These are phyloP conservation scores for Plasmodium chabaudi DNA, from an alignment of 169 alveolate genomes.

Conservation along the genomic window DNA sequence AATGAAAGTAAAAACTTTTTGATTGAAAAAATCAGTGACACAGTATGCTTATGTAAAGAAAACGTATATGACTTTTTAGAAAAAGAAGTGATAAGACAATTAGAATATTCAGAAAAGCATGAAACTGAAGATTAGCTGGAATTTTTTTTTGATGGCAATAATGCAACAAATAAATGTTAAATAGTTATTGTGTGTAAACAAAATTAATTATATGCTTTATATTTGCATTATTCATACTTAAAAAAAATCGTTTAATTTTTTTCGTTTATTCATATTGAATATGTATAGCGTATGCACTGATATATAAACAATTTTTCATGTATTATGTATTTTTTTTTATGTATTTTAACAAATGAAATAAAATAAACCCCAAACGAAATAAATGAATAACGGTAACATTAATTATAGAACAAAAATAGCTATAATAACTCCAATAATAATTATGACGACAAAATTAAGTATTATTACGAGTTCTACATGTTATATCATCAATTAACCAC, in stretches of 20 bases:
- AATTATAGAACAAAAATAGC: no score
- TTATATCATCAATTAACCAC: constrained; percentile 95
- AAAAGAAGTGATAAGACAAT: constrained; percentile 68
- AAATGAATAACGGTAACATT: no score
- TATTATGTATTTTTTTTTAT: no score
- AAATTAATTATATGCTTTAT: no score
- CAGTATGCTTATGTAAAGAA: constrained; percentile 86
- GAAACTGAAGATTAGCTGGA: constrained; percentile 46
- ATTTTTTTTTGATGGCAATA: constrained; percentile 22
- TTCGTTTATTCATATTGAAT: no score
- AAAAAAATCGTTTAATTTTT: no score
- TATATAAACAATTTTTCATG: no score
- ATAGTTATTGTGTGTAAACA: background rate
- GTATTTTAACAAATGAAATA: no score
- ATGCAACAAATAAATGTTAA: constrained; percentile 59
- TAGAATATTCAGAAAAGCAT: constrained; percentile 72
- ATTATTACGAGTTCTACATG: constrained; percentile 89
- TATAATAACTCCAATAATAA: no score
- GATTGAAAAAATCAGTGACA: constrained; percentile 86
- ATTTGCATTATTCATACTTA: no score
- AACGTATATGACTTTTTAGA: constrained; percentile 81
- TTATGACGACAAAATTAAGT: constrained; percentile 10
- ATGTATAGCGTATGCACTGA: no score
- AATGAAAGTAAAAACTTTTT: constrained; percentile 84
- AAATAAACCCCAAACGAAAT: no score